Conservation (phyloP, 2,329 filamentous ascomycete species). For the Claviceps digitariae region DNA sequence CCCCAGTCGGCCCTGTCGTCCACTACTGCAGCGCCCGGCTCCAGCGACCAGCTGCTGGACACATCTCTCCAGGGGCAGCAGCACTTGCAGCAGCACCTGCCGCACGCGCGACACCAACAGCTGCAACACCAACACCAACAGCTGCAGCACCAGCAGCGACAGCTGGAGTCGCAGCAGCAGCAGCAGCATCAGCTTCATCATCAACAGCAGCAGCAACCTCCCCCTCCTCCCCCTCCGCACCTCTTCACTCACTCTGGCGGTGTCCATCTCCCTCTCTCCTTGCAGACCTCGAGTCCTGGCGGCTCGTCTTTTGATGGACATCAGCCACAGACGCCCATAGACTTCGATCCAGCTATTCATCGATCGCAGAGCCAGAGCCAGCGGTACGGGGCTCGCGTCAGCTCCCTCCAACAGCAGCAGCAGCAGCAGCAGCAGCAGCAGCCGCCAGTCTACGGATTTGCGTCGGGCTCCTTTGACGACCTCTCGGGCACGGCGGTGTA, state of each 20-base stretch:
- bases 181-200: constrained; percentile 8
- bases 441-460: constrained; percentile 14
- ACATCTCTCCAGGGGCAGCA: not conserved
- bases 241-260: constrained; percentile 17
- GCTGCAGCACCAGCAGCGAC: constrained; percentile 10
- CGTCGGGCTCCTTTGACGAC: constrained; percentile 14
- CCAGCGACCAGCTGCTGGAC: constrained; percentile 20
- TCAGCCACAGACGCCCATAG: constrained; percentile 20
- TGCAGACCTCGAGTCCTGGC: constrained; percentile 17
- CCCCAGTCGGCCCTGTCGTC: constrained; percentile 35
- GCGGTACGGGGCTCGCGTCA: constrained; percentile 25
- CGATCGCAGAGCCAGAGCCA: constrained; percentile 39
- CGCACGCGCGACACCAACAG: constrained; percentile 11
- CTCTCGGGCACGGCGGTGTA: constrained; percentile 9
- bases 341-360: constrained; percentile 28
- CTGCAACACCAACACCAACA: constrained; percentile 10
- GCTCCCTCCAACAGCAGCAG: constrained; percentile 13
- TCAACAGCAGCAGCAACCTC: constrained; percentile 8
- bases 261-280: constrained; percentile 16
- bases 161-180: constrained; percentile 13
- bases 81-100: constrained; percentile 2
- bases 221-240: constrained; percentile 16
- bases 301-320: constrained; percentile 20
- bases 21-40: constrained; percentile 29
- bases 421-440: constrained; percentile 18